Evolutionary conservation across 768 basidiomycete species (phyloP).

Genomic region (Bullera alba): DNA sequence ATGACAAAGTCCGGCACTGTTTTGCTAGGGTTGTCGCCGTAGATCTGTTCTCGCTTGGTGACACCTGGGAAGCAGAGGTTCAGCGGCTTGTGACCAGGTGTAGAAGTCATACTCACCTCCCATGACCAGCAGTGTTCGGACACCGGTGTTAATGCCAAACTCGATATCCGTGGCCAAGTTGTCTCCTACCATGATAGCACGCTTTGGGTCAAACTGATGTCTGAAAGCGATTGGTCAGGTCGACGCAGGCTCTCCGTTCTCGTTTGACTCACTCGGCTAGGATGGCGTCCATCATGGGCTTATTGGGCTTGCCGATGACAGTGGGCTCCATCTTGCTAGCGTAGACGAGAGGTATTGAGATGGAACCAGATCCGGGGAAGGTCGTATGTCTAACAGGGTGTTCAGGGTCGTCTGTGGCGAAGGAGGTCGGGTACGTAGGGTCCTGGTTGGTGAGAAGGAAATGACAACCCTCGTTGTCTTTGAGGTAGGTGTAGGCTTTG

Average conservation of each 20-base stretch:
- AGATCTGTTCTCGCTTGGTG: slow-evolving; percentile 65
- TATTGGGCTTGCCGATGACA: slow-evolving; percentile 82
- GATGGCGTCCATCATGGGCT: slow-evolving; percentile 88
- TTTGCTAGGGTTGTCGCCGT: slow-evolving; percentile 61
- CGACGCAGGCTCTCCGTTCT: too few relatives aligned
- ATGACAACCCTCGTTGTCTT: slow-evolving; percentile 65
- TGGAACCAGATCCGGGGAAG: slow-evolving; percentile 67
- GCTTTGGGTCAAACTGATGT: slow-evolving; percentile 73
- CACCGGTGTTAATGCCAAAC: slow-evolving; percentile 80
- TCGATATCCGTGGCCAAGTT: slow-evolving; percentile 90
- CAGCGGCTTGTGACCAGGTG: not conserved
- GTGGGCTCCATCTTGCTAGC: slow-evolving; percentile 59
- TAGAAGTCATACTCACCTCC: slow-evolving; percentile 21
- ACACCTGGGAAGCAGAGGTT: slow-evolving; percentile 68
- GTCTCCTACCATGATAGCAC: slow-evolving; percentile 94
- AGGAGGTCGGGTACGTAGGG: slow-evolving; percentile 66
- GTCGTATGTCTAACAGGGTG: slow-evolving; percentile 47
- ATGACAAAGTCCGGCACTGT: slow-evolving; percentile 78
- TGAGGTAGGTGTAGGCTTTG: slow-evolving; percentile 85
- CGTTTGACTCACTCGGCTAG: slow-evolving; percentile 57
- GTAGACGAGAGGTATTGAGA: slow-evolving; percentile 73
- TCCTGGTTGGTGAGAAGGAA: slow-evolving; percentile 92
- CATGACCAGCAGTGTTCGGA: slow-evolving; percentile 80
- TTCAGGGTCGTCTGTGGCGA: slow-evolving; percentile 47
- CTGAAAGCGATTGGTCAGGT: slow-evolving; percentile 48